These are phyloP conservation scores for Xylariaceae sp. DNA, from an alignment of 2,329 filamentous ascomycete genomes.

Conservation along the genomic window DNA sequence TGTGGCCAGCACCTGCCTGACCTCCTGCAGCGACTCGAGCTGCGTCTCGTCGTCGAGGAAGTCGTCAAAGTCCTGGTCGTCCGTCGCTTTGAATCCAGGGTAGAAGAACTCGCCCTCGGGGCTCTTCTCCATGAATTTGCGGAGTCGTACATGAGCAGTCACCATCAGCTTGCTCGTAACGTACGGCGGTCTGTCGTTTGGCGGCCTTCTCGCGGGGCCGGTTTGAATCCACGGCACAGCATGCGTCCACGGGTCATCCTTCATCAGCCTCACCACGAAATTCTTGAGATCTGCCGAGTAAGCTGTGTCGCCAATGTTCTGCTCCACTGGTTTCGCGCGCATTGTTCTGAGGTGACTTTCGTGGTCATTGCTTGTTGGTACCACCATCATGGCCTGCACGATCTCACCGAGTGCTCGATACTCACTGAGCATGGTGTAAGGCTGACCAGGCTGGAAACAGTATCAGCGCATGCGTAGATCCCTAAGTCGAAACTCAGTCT, in stretches of 20 bases:
- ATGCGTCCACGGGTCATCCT: constrained; percentile 15
- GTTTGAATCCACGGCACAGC: too few species aligned
- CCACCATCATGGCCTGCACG: constrained; percentile 24
- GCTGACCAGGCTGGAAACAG: constrained; percentile 15
- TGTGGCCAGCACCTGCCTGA: constrained; percentile 3
- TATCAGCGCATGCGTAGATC: too few species aligned
- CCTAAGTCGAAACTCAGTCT: neutral
- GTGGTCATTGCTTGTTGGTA: constrained; percentile 8
- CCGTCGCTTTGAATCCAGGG: too few species aligned
- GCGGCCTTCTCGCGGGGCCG: neutral
- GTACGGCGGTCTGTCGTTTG: constrained; percentile 4
- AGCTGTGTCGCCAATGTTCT: constrained; percentile 9
- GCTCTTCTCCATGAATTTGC: constrained; percentile 4
- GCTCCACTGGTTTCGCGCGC: constrained; percentile 2
- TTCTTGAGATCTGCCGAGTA: constrained; percentile 18
- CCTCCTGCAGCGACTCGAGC: neutral
- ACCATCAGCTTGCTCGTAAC: constrained; percentile 12
- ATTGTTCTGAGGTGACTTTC: constrained; percentile 10
- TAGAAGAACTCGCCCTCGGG: too few species aligned
- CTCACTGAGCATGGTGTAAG: constrained; percentile 25
- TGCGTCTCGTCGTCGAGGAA: constrained; percentile 4
- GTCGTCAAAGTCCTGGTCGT: too few species aligned
- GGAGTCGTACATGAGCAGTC: constrained; percentile 4
- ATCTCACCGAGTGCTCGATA: constrained; percentile 23
- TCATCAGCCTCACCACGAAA: constrained; percentile 18